A percentile compares a stretch with the other conserved stretches of the same genome.
Evolutionary conservation across 2,329 filamentous ascomycete genomes (phyloP).

Genomic region (Berkeleyomyces basicola): DNA sequence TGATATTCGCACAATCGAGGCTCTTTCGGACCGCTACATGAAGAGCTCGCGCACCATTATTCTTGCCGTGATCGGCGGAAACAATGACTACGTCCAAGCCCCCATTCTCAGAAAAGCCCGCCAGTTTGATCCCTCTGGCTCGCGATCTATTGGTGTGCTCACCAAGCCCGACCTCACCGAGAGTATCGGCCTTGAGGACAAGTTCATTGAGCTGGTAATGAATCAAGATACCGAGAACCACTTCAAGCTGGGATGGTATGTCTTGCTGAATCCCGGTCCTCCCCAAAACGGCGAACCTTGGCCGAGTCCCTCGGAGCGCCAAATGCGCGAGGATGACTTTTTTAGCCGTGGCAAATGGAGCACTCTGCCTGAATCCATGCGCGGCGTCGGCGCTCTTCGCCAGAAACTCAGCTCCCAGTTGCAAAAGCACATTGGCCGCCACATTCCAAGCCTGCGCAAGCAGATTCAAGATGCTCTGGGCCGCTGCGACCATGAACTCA

Average conservation of each 20-base stretch:
- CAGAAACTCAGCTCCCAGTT: slow-evolving; percentile 34
- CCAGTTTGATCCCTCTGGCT: slow-evolving; percentile 32
- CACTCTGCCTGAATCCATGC: slow-evolving; percentile 29
- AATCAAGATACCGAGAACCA: slow-evolving; percentile 34
- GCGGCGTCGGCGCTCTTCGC: slow-evolving; percentile 29
- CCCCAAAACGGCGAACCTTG: slow-evolving; percentile 28
- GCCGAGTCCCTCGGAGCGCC: slow-evolving; percentile 27
- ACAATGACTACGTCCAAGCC: slow-evolving; percentile 37
- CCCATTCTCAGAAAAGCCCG: slow-evolving; percentile 34
- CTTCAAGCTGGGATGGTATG: slow-evolving; percentile 36
- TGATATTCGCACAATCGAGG: slow-evolving; percentile 36
- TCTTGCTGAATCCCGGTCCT: slow-evolving; percentile 32
- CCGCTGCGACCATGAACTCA: slow-evolving; percentile 32
- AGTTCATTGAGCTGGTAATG: slow-evolving; percentile 35
- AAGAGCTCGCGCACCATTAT: slow-evolving; percentile 39
- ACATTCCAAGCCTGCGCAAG: slow-evolving; percentile 32
- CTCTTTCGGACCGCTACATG: slow-evolving; percentile 37
- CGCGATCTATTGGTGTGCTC: slow-evolving; percentile 34
- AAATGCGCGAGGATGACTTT: slow-evolving; percentile 29
- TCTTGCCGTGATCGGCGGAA: slow-evolving; percentile 37
- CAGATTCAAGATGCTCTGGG: slow-evolving; percentile 35
- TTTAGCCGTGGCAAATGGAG: slow-evolving; percentile 34
- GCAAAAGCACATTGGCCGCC: slow-evolving; percentile 34
- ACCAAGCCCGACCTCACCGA: slow-evolving; percentile 38
- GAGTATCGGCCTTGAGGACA: slow-evolving; percentile 35